Percentiles rank a stretch among this genome's conserved stretches.
These are phyloP conservation scores for Ophiorrhiza pumila DNA, from an alignment of 257 asterid species.

Conservation along the genomic window DNA sequence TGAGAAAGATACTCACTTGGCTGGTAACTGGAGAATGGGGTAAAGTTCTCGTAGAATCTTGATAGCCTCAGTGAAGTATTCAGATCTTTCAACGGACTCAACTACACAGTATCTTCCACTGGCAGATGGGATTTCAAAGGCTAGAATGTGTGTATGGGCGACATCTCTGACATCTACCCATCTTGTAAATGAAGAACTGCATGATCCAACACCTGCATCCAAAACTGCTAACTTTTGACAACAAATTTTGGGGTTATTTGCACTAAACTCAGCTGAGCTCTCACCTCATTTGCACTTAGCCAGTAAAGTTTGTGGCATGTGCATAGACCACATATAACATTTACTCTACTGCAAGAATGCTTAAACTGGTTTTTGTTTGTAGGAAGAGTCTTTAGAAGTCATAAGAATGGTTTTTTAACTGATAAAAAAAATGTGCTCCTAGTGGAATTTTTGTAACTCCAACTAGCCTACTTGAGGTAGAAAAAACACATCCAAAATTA, in stretches of 20 bases:
- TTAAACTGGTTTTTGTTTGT: no score
- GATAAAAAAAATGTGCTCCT: no score
- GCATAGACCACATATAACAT: no score
- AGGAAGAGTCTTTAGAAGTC: no score
- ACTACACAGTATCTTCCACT: conserved; percentile 57
- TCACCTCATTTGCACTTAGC: background rate
- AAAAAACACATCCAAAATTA: no score
- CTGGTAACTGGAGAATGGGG: conserved; percentile 48
- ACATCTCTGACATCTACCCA: conserved; percentile 71
- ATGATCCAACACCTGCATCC: conserved; percentile 26
- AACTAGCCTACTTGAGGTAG: no score
- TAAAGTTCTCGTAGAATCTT: conserved; percentile 39
- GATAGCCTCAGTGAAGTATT: conserved; percentile 42
- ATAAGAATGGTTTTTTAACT: no score
- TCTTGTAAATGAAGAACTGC: conserved; percentile 35
- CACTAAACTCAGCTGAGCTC: background rate
- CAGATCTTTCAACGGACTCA: conserved; percentile 41
- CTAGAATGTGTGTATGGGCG: conserved; percentile 61
- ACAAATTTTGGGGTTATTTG: no score
- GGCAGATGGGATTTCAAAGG: conserved; percentile 55
- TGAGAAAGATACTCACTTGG: conserved; percentile 39
- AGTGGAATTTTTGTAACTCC: no score
- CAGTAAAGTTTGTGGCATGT: no score
- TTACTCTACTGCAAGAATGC: no score
- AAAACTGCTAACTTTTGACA: background rate